Conservation (phyloP, 2,329 filamentous ascomycete species). For the Talaromyces sp. region DNA sequence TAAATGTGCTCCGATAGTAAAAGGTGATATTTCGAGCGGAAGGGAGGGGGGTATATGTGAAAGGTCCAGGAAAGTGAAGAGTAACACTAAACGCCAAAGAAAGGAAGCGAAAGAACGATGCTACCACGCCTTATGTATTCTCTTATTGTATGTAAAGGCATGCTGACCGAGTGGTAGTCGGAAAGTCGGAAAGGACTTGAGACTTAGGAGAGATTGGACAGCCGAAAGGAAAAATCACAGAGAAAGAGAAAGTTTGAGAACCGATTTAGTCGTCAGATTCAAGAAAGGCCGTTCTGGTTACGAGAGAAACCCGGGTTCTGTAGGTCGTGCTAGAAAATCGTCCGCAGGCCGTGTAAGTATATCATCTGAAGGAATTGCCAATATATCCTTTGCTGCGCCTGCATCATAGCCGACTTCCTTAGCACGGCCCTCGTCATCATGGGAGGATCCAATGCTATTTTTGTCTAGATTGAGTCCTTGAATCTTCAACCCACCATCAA, state of each 20-base stretch:
- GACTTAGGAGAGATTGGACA: not conserved
- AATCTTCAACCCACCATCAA: conserved; percentile 31
- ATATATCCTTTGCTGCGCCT: conserved; percentile 8
- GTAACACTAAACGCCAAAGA: conserved; percentile 12
- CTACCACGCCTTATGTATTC: conserved; percentile 7
- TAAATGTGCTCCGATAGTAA: not conserved
- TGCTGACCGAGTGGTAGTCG: not conserved
- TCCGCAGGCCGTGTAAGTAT: conserved; percentile 23
- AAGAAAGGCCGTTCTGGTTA: not conserved
- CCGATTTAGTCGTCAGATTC: not conserved
- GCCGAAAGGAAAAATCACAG: not conserved
- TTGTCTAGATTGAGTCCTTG: conserved; percentile 30
- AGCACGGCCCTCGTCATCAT: conserved; percentile 14
- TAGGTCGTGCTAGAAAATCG: conserved; percentile 26
- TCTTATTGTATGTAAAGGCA: not conserved
- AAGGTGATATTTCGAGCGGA: not conserved
- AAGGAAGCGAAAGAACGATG: conserved; percentile 11
- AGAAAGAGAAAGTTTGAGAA: not conserved
- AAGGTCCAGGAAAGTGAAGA: not conserved
- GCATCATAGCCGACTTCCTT: not conserved
- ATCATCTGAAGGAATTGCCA: conserved; percentile 18
- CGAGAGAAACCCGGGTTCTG: conserved; percentile 17
- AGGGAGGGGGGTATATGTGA: conserved; percentile 10
- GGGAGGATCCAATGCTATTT: conserved; percentile 17
- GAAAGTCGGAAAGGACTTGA: not conserved